These are phyloP conservation scores for Quillaja saponaria DNA, from an alignment of 306 rosid species.

Conservation along the genomic window DNA sequence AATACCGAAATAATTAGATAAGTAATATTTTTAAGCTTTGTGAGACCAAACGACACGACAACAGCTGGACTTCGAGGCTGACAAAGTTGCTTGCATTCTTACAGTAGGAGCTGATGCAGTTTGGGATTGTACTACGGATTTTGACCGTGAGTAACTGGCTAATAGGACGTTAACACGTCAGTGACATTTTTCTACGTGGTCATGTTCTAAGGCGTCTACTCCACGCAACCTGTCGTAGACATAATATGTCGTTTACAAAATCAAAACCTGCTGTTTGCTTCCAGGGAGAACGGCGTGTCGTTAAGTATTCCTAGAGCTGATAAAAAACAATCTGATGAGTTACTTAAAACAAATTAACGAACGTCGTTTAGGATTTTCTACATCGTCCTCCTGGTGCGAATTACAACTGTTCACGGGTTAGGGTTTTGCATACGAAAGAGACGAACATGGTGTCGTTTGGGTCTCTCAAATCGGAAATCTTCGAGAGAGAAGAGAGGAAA, in stretches of 20 bases:
- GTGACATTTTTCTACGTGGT: background rate
- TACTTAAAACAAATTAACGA: too few relatives aligned
- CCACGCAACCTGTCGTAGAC: too few relatives aligned
- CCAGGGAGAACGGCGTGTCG: too few relatives aligned
- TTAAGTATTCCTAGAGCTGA: too few relatives aligned
- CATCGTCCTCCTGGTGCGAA: too few relatives aligned
- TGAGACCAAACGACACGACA: constrained; percentile 14
- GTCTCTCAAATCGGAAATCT: constrained; percentile 46
- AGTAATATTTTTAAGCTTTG: background rate
- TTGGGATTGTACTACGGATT: background rate
- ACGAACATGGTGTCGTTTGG: constrained; percentile 49
- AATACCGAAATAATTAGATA: background rate
- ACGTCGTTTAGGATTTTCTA: too few relatives aligned
- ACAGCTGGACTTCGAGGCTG: constrained; percentile 31
- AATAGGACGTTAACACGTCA: background rate
- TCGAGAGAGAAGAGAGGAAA: constrained; percentile 56
- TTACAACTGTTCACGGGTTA: too few relatives aligned
- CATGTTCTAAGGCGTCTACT: too few relatives aligned
- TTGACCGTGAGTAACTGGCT: background rate
- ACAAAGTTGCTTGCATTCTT: background rate
- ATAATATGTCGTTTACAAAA: too few relatives aligned
- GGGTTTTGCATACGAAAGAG: background rate
- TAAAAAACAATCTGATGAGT: too few relatives aligned
- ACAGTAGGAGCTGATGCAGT: background rate
- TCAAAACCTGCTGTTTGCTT: too few relatives aligned